Base-by-base conservation (phyloP, 2,329 filamentous ascomycete species). In the Ceratocystis colombiana region DNA sequence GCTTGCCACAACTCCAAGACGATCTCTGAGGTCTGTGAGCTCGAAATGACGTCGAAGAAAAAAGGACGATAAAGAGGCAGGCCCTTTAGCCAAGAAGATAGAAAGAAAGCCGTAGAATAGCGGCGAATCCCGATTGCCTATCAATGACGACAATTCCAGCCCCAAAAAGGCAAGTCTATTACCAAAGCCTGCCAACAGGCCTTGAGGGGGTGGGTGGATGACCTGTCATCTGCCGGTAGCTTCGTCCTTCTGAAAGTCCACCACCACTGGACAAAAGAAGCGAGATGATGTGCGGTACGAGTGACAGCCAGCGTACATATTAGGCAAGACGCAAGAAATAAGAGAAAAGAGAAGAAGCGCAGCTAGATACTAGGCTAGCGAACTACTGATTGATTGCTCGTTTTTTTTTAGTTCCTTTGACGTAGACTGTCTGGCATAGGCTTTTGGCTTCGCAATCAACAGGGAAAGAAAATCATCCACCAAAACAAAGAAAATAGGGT, bases 241-340 rank as follows among this genome's bases (percentile, higher is more conserved):
- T 22, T 22, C 17, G 48, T 22, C 48, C n/a, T 50, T 25, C 37
- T 25, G 48, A 50, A 50, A 50, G n/a, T 22, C n/a, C n/a, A 22
- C 48, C 17, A 50, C 22, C 8, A 50, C 28, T 28, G 3, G 20
- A 6, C 8, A 50, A 50, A 50, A 50, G 48, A 50, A 22, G 17
- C 48, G n/a, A 22, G 48, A 50, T 50, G 48, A 50, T 50, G 48
- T 50, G 48, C 48, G 20, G 17, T 50, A 22, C 48, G 4, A 50
- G 48, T 50, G 48, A 50, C 48, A 50, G 48, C 20, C 22, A 50
- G n/a, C 48, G 22, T 50, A 50, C 48, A 50, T 50, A 50, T 22
- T 5, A 41, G 37, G 10, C 37, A 41, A 41, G 37, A 41, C 7
- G 17, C n/a, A 8, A 50, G 48, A 12, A 22, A 50, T 12, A 50